These are phyloP conservation scores for Kwoniella dejecticola DNA, from an alignment of 768 basidiomycete genomes.

Conservation along the genomic window DNA sequence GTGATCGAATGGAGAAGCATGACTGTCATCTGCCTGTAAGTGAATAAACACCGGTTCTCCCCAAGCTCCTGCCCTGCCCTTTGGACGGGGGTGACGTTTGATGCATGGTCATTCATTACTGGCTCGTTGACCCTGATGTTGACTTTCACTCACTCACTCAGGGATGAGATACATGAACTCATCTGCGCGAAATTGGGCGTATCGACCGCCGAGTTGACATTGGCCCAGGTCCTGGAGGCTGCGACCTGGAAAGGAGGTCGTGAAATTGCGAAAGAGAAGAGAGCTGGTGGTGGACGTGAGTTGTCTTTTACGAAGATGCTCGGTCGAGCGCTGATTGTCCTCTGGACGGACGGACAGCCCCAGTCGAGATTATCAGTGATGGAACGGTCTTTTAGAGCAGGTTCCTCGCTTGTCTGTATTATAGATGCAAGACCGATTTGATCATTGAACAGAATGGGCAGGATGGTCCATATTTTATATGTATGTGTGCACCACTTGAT, in stretches of 20 bases:
- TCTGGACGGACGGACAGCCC: not conserved
- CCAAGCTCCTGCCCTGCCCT: too few relatives aligned
- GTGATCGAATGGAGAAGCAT: conserved; percentile 96
- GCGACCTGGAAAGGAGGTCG: conserved; percentile 97
- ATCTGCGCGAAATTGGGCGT: conserved; percentile 67
- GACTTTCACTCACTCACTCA: conserved; percentile 49
- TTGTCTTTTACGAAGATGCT: too few relatives aligned
- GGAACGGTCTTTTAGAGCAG: conserved; percentile 20
- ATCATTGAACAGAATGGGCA: too few relatives aligned
- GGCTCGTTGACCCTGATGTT: not conserved
- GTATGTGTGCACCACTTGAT: too few relatives aligned
- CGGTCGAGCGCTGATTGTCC: not conserved
- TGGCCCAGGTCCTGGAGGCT: conserved; percentile 87
- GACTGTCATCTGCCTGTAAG: conserved; percentile 88
- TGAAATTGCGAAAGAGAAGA: conserved; percentile 78
- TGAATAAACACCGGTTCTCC: conserved; percentile 18
- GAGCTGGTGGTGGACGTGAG: conserved; percentile 69
- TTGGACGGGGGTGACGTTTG: too few relatives aligned
- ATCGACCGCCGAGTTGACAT: conserved; percentile 62
- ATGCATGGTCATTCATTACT: too few relatives aligned
- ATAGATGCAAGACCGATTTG: not conserved
- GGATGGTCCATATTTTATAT: too few relatives aligned
- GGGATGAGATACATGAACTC: conserved; percentile 74
- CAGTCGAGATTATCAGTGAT: conserved; percentile 24
- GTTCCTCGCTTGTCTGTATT: not conserved